Percentiles rank a stretch among this genome's conserved stretches.
Evolutionary conservation across 2,329 filamentous ascomycete genomes (phyloP).

Genomic region (Colletotrichum endophyticum): DNA sequence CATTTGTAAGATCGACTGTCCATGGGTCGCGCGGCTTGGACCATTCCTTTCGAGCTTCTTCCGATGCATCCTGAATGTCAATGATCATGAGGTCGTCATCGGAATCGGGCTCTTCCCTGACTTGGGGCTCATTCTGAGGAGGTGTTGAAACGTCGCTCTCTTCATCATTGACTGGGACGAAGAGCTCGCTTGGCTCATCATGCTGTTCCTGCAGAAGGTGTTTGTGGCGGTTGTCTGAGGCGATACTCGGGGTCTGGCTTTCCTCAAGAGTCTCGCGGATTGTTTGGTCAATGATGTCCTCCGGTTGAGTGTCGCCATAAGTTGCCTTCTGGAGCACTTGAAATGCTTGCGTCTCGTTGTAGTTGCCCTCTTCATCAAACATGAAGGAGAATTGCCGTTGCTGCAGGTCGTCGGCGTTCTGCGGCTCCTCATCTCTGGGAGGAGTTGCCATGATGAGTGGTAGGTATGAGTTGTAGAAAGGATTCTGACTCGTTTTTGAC

Average conservation of each 20-base stretch:
- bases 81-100: not conserved
- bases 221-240: too few relatives aligned
- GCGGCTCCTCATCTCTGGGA: not conserved
- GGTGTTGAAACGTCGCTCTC: fast-evolving
- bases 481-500: not conserved
- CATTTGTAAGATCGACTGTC: not conserved
- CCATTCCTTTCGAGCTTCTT: not conserved
- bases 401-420: too few relatives aligned
- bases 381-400: too few relatives aligned
- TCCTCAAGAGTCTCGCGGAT: not conserved
- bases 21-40: not conserved
- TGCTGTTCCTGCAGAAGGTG: too few relatives aligned
- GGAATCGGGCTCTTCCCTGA: not conserved
- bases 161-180: not conserved
- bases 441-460: not conserved
- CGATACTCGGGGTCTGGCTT: too few relatives aligned
- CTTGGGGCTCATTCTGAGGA: not conserved
- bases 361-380: too few relatives aligned
- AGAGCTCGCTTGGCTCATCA: not conserved
- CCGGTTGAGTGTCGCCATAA: too few relatives aligned
- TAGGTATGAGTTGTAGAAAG: too few relatives aligned
- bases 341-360: too few relatives aligned
- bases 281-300: not conserved
- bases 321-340: not conserved
- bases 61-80: not conserved